Base-by-base conservation (phyloP, 2,329 filamentous ascomycete species). In the Cryphonectria naterciae region DNA sequence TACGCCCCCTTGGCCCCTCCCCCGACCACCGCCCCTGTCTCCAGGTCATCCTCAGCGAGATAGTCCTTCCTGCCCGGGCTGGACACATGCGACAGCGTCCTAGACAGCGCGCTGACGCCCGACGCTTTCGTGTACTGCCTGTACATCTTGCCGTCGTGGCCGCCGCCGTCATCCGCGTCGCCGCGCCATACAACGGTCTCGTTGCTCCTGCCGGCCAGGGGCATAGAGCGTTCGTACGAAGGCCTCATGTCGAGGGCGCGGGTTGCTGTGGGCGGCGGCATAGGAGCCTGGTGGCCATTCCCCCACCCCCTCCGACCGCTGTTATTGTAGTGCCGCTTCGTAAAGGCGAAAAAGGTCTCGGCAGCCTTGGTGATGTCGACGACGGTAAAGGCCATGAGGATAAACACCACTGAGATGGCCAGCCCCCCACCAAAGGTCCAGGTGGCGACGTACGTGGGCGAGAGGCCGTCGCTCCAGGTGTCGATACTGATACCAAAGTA, bases 401-500 rank as follows among this genome's bases (percentile, higher is more conserved):
- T 77, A 2, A 83, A 76, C 6, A 80, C 76, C 5, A 80, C 76
- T 1, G 80, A 82, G 67, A 83, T 81, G 56, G 76, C 80, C 10
- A 83, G 75, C 2, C 81, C 81, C 19, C 81, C 80, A 39, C 81
- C 80, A 64, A 83, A 78, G 43, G 75, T 74, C 73, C 78, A 79
- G 37, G 75, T 76, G 15, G 73, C 73, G 15, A 78, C 77, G 28
- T 76, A 78, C 10, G 67, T 37, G 13, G 77, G 39, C 1, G 75
- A 75, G 54, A 79, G 71, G 2, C 65, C 61, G 10, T 78, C 75
- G 39, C 79, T 81, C 85, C 79, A 91, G 83, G 82, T 80, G n/a
- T 76, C 72, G 22, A 83, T 77, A 68, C 82, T 82, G 74, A 84
- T 83, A 4, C 82, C 81, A 73, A 84, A 83, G 54, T 84, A 81